Conservation (phyloP, 139 green algal species). For the Closterium sp. region DNA sequence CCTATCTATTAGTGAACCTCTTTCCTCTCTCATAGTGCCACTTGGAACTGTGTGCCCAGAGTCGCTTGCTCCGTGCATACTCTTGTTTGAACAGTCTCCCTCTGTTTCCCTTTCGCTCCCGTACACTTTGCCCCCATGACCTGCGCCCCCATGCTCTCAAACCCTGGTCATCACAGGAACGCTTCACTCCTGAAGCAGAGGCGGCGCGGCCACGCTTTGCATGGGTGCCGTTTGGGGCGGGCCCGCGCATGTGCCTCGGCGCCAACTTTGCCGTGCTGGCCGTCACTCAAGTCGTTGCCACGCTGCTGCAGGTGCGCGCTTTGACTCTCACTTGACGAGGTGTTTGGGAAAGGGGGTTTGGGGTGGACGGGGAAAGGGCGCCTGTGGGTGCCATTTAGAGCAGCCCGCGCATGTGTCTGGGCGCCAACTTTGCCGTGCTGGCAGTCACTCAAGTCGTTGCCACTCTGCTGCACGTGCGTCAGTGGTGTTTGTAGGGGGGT, state of each 20-base stretch:
- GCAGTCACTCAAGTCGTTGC: conserved; percentile 28
- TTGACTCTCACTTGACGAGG: neutral
- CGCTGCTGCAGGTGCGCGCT: conserved; percentile 27
- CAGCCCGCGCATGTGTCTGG: conserved; percentile 51
- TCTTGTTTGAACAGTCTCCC: too few species aligned
- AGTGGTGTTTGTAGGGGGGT: neutral
- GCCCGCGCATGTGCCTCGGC: conserved; percentile 54
- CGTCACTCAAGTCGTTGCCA: conserved; percentile 39
- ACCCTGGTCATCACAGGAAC: neutral
- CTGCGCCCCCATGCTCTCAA: neutral
- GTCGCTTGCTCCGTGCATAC: too few species aligned
- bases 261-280: conserved; percentile 48
- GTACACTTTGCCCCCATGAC: too few species aligned
- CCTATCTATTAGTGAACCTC: too few species aligned
- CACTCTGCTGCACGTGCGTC: conserved; percentile 32
- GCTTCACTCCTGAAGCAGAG: conserved; percentile 34
- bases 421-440: conserved; percentile 48
- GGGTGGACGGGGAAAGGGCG: too few species aligned
- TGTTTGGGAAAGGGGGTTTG: too few species aligned
- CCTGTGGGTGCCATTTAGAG: conserved; percentile 1
- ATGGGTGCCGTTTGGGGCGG: conserved; percentile 51
- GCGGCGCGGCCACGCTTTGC: conserved; percentile 27
- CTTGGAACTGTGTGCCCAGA: too few species aligned
- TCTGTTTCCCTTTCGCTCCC: too few species aligned
- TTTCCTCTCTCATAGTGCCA: too few species aligned